Percentiles rank a stretch among this genome's conserved stretches.
phyloP scores from a whole-genome alignment of 1,284 basidiomycete genomes.

The Apiotrichum siamense region DNA sequence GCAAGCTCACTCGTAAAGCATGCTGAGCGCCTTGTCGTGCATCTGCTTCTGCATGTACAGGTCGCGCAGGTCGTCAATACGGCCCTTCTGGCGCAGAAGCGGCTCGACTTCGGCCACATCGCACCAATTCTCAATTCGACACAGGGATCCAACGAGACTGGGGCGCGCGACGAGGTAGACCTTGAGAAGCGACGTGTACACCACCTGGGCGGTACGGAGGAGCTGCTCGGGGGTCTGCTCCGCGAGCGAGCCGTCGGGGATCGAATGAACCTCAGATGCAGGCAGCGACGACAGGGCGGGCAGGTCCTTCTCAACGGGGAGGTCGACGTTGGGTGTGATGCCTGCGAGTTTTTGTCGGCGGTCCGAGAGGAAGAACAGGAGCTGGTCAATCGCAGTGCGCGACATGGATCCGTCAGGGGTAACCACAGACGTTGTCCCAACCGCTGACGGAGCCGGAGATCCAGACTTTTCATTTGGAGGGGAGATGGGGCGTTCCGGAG shows the following conservation, averaged over 20 bases:
- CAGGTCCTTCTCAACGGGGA: constrained; percentile 49
- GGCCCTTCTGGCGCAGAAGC: constrained; percentile 72
- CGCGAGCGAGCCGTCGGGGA: constrained; percentile 66
- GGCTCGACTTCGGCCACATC: constrained; percentile 93
- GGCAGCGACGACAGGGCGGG: constrained; percentile 48
- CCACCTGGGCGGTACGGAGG: constrained; percentile 79
- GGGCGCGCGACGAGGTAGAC: constrained; percentile 81
- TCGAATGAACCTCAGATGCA: constrained; percentile 58
- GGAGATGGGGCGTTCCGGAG: background rate
- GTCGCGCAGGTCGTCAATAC: constrained; percentile 83
- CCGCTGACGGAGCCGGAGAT: background rate
- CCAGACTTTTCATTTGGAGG: background rate
- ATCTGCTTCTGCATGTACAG: constrained; percentile 92
- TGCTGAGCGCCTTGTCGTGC: constrained; percentile 78
- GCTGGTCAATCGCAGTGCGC: constrained; percentile 47
- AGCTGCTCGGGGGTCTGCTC: constrained; percentile 71
- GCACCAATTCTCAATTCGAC: constrained; percentile 92
- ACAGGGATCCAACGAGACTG: constrained; percentile 75
- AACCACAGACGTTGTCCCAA: background rate
- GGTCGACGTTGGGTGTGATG: constrained; percentile 63
- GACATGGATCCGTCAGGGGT: constrained; percentile 13
- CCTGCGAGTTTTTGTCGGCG: constrained; percentile 74
- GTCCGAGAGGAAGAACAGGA: constrained; percentile 62
- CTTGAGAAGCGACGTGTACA: constrained; percentile 94
- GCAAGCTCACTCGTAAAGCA: constrained; percentile 66